A percentile compares a stretch with the other conserved stretches of the same genome.
phyloP scores from a whole-genome alignment of 768 basidiomycete species.

The Boletus subcaerulescens region DNA sequence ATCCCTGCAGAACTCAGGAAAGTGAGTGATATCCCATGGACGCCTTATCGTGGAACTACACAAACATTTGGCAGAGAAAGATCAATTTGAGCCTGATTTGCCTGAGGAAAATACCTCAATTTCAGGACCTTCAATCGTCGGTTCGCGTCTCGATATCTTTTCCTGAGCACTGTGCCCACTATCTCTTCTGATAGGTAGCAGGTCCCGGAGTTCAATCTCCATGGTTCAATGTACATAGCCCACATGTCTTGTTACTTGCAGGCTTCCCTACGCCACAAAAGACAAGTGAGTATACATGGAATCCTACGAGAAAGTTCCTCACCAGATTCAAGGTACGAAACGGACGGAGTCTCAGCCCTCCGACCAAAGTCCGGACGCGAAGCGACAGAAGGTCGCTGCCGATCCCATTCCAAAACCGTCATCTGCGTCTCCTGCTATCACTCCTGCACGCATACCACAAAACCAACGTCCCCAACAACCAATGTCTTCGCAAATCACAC shows the following conservation, averaged over 20 bases:
- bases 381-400: slow-evolving; percentile 32
- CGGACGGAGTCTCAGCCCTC: slow-evolving; percentile 40
- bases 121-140: slow-evolving; percentile 48
- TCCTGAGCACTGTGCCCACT: background rate
- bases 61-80: slow-evolving; percentile 43
- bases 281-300: slow-evolving; percentile 24
- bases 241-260: slow-evolving; percentile 46
- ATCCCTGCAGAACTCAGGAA: slow-evolving; percentile 61
- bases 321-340: slow-evolving; percentile 34
- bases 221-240: slow-evolving; percentile 54
- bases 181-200: slow-evolving; percentile 30
- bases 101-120: slow-evolving; percentile 43
- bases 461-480: slow-evolving; percentile 22
- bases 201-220: slow-evolving; percentile 38
- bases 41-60: background rate
- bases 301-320: slow-evolving; percentile 4
- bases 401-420: slow-evolving; percentile 18
- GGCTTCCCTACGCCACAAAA: slow-evolving; percentile 42
- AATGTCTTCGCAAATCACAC: slow-evolving; percentile 18
- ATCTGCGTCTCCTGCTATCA: slow-evolving; percentile 19
- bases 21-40: slow-evolving; percentile 32
- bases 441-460: slow-evolving; percentile 21
- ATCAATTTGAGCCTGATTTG: slow-evolving; percentile 55
- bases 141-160: slow-evolving; percentile 36
- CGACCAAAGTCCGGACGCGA: slow-evolving; percentile 44